A percentile compares a stretch with the other conserved stretches of the same genome.
Conservation (phyloP, 2,329 filamentous ascomycete genomes). For the Neofusicoccum cordaticola region DNA sequence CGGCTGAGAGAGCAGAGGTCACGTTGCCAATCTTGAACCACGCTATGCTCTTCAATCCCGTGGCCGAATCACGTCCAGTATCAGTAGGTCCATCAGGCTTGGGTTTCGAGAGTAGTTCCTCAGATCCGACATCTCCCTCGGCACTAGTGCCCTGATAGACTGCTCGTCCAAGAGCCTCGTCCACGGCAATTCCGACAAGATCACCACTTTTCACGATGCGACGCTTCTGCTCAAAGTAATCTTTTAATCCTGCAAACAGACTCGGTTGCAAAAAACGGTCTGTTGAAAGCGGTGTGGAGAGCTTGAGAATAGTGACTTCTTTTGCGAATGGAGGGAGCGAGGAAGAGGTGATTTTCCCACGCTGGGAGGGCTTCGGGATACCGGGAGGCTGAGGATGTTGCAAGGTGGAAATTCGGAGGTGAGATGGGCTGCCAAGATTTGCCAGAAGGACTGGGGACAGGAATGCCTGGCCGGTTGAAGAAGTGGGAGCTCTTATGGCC, state of each 20-base stretch:
- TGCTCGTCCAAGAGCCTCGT: slow-evolving; percentile 77
- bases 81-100: slow-evolving; percentile 34
- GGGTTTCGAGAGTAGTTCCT: slow-evolving; percentile 52
- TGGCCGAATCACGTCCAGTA: slow-evolving; percentile 15
- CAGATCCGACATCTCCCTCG: slow-evolving; percentile 64
- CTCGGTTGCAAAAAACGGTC: slow-evolving; percentile 83
- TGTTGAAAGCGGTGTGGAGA: slow-evolving; percentile 83
- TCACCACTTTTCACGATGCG: slow-evolving; percentile 84
- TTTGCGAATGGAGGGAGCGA: slow-evolving; percentile 60
- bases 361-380: slow-evolving; percentile 43
- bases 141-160: slow-evolving; percentile 69
- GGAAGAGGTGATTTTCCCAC: slow-evolving; percentile 42
- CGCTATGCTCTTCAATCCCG: slow-evolving; percentile 55
- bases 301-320: slow-evolving; percentile 83
- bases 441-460: slow-evolving; percentile 82
- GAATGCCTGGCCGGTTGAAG: slow-evolving; percentile 52
- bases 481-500: slow-evolving; percentile 22
- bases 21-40: slow-evolving; percentile 92
- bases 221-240: slow-evolving; percentile 79
- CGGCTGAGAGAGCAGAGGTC: slow-evolving; percentile 43
- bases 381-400: slow-evolving; percentile 35
- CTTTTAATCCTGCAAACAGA: slow-evolving; percentile 81
- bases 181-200: slow-evolving; percentile 82
- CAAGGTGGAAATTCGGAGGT: slow-evolving; percentile 74
- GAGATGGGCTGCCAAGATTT: slow-evolving; percentile 76